These are phyloP conservation scores for Alternaria infectoria DNA, from an alignment of 2,329 filamentous ascomycete species.

Conservation along the genomic window DNA sequence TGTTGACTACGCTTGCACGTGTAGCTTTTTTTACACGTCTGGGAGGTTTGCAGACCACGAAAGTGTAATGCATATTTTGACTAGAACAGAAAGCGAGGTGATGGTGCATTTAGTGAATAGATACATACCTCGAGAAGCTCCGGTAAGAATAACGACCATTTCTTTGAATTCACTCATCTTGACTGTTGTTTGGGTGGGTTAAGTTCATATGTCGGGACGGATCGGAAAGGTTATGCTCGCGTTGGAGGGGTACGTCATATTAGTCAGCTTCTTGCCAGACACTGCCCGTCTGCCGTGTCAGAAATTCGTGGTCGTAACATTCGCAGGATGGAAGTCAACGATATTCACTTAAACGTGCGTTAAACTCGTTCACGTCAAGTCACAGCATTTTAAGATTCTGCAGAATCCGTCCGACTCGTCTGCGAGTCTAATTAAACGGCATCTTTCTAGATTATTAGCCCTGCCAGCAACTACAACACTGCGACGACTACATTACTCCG, in stretches of 20 bases:
- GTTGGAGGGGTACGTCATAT: slow-evolving; percentile 15
- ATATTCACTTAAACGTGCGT: no score
- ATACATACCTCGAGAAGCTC: slow-evolving; percentile 65
- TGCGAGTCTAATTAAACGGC: no score
- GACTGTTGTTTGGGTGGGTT: not conserved
- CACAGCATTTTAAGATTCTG: no score
- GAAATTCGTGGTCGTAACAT: no score
- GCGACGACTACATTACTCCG: no score
- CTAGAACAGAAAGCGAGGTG: not conserved
- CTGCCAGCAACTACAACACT: no score
- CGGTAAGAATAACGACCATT: slow-evolving; percentile 62
- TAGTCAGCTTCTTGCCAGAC: slow-evolving; percentile 9
- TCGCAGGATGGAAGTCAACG: no score
- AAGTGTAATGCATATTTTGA: not conserved
- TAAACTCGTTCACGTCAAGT: no score
- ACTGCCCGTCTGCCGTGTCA: no score
- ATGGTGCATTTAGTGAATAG: not conserved
- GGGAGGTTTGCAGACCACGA: not conserved
- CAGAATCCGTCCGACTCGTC: no score
- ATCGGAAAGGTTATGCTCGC: not conserved
- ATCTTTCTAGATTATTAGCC: no score
- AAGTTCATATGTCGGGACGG: not conserved
- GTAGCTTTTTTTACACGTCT: not conserved
- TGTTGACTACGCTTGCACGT: not conserved
- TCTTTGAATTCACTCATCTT: slow-evolving; percentile 36